Evolutionary conservation across 768 basidiomycete species (phyloP), one percentile per base, ranked within the genome.

Genomic region (Flagelloscypha sp.): DNA sequence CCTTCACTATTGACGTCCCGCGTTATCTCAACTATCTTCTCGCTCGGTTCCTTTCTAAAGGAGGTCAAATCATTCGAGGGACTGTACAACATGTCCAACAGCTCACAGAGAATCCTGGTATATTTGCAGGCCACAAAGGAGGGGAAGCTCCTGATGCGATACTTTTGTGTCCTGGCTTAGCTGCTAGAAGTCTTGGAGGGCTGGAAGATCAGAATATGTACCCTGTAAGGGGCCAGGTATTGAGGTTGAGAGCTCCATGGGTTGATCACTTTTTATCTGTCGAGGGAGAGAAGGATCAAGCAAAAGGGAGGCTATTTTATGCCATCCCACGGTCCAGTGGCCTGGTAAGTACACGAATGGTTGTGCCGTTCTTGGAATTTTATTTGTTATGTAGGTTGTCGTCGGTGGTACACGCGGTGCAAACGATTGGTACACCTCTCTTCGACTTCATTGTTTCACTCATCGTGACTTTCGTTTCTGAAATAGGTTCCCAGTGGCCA

Each of bases 181-280:
- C 81, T 3, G 76, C 88, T 7, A 66, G 74, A 33, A 76, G 74
- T 21, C 65, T 94, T 27, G 73, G 84, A 9, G 90, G 89, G 4
- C 75, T 93, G 2, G 79, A 90, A 48, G 92, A 95, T 54, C 65
- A 66, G 38, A 62, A 60, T 16, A 60, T 90, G 16, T 76, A 74
- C 50, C 87, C 90, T 1, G 71, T 90, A 43, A 68, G 88, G 27
- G 90, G 90, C 6, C 92, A 94, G 59, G 80, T 85, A 0, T 76
- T 92, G 7, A 54, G 90, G 12, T 64, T 93, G 15, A 57, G 72
- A 25, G 84, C 85, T 2, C 80, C 84, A 0, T 68, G 71, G 59
- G 61, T 86, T 29, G 66, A 49, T n/a, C n/a, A n/a, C n/a, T n/a
- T n/a, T n/a, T n/a, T n/a, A n/a, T n/a, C n/a, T 73, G 21, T 72